phyloP scores from a whole-genome alignment of 768 basidiomycete species.

The Auricularia sp. region DNA sequence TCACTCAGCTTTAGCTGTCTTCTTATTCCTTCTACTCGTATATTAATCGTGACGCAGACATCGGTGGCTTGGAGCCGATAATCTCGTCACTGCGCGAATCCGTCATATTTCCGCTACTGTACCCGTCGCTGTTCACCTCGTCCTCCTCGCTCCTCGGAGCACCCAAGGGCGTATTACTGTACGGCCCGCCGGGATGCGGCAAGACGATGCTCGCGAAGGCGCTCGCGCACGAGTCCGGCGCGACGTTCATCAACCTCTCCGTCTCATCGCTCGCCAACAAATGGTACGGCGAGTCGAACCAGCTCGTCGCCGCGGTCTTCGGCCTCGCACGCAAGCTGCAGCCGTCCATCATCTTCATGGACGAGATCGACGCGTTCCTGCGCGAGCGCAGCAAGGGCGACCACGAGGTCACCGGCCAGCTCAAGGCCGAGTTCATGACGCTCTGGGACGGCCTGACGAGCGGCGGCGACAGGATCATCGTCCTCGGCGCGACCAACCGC shows the following conservation, averaged over 20 bases:
- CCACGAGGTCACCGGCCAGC: conserved; percentile 97
- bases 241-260: conserved; percentile 88
- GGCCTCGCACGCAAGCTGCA: conserved; percentile 88
- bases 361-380: conserved; percentile 95
- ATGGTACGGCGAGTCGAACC: conserved; percentile 88
- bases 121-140: conserved; percentile 76
- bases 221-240: conserved; percentile 91
- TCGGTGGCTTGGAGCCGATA: conserved; percentile 89
- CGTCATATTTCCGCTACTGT: conserved; percentile 88
- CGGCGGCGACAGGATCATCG: conserved; percentile 68
- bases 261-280: conserved; percentile 66
- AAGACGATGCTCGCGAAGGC: conserved; percentile 99
- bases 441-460: conserved; percentile 93
- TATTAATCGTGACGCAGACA: conserved; percentile 37
- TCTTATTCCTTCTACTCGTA: background rate
- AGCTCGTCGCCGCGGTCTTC: conserved; percentile 90
- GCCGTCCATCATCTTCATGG: conserved; percentile 95
- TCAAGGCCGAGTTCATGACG: conserved; percentile 96
- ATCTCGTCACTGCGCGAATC: conserved; percentile 86
- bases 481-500: conserved; percentile 91
- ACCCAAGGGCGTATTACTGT: conserved; percentile 91
- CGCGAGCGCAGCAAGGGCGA: conserved; percentile 79
- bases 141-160: conserved; percentile 77
- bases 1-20: background rate
- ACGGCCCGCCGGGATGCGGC: conserved; percentile 95